phyloP scores from a whole-genome alignment of 1,284 basidiomycete species.

The Mycena citricolor region DNA sequence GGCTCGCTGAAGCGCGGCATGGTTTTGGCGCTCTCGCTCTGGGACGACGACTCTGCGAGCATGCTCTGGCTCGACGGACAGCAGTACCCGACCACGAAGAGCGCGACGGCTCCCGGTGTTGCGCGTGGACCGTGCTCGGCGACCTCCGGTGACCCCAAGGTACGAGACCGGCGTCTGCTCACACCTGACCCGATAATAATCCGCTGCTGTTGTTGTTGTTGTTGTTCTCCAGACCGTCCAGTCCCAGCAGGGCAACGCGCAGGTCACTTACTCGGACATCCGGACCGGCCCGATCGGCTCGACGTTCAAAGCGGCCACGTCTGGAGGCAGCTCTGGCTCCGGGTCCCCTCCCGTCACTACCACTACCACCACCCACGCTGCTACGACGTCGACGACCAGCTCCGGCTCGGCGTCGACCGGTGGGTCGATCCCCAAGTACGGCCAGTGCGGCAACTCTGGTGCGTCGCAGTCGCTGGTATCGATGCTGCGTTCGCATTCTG shows the following conservation, averaged over 20 bases:
- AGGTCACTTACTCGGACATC: conserved; percentile 57
- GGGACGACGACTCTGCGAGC: conserved; percentile 39
- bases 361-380: background rate
- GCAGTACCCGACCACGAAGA: conserved; percentile 39
- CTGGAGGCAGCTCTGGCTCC: too few species aligned
- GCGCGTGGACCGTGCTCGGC: conserved; percentile 43
- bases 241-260: conserved; percentile 36
- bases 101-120: conserved; percentile 37
- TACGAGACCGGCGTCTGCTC: too few species aligned
- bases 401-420: background rate
- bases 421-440: background rate
- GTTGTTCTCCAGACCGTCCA: conserved; percentile 48
- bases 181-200: too few species aligned
- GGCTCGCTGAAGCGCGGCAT: conserved; percentile 38
- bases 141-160: conserved; percentile 40
- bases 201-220: too few species aligned
- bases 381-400: background rate
- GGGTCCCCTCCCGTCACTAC: too few species aligned
- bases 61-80: conserved; percentile 51
- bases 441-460: conserved; percentile 14
- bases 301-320: conserved; percentile 30
- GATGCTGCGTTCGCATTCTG: too few species aligned
- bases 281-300: conserved; percentile 51
- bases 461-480: too few species aligned
- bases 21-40: conserved; percentile 42